Percentiles rank a stretch among this genome's conserved stretches.
Evolutionary conservation across 352 stramenopile genomes (phyloP).

Genomic region (Pythium brassicae): DNA sequence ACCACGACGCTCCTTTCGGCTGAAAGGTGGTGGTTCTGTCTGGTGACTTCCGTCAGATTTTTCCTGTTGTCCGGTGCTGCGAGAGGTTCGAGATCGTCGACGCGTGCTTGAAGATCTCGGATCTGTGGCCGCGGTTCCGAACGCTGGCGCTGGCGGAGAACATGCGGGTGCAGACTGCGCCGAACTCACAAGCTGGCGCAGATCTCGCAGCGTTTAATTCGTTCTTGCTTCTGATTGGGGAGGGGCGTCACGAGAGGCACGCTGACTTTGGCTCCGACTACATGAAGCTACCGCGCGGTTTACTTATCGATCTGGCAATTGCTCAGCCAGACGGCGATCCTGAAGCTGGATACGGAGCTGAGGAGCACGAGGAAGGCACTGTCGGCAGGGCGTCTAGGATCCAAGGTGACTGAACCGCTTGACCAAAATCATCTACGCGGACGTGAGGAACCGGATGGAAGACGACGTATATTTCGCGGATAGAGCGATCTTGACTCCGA

Average conservation of each 20-base stretch:
- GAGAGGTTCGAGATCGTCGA: conserved; percentile 8
- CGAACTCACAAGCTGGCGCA: neutral
- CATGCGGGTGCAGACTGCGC: neutral
- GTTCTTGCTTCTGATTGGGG: too few relatives aligned
- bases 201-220: neutral
- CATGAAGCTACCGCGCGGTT: too few relatives aligned
- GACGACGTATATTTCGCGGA: conserved; percentile 82
- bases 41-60: conserved; percentile 21
- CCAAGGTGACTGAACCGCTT: conserved; percentile 36
- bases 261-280: neutral
- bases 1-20: conserved; percentile 16
- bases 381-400: conserved; percentile 94
- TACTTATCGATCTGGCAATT: too few relatives aligned
- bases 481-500: conserved; percentile 79
- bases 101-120: conserved; percentile 10
- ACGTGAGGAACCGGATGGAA: conserved; percentile 81
- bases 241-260: too few relatives aligned
- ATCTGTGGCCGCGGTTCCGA: conserved; percentile 2
- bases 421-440: conserved; percentile 10
- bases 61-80: conserved; percentile 13
- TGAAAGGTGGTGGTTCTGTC: conserved; percentile 19
- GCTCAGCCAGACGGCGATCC: too few relatives aligned
- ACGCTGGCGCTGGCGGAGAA: neutral
- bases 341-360: too few relatives aligned
- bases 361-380: too few relatives aligned